Evolutionary conservation across 2,329 filamentous ascomycete genomes (phyloP).

Genomic region (Fonsecaea pedrosoi): DNA sequence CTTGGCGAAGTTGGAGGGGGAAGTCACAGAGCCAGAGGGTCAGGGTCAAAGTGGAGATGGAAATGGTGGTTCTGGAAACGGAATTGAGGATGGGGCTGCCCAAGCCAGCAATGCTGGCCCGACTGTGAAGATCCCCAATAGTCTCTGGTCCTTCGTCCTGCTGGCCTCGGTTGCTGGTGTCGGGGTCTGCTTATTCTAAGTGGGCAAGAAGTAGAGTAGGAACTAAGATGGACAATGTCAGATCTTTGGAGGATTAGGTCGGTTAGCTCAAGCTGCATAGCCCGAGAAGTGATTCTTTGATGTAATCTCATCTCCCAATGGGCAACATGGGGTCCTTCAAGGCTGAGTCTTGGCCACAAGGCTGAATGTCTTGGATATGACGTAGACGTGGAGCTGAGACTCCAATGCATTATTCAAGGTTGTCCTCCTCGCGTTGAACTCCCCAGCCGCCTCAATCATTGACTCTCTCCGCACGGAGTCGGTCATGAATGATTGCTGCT

Average conservation of each 20-base stretch:
- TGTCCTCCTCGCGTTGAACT: neutral
- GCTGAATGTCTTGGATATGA: neutral
- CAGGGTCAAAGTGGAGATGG: neutral
- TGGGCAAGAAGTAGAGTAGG: neutral
- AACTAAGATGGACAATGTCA: neutral
- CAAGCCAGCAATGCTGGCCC: constrained; percentile 5
- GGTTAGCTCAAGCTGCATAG: neutral
- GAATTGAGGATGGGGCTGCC: neutral
- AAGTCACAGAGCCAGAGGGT: constrained; percentile 10
- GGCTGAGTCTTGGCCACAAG: neutral
- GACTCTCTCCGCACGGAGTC: neutral
- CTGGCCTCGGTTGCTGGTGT: neutral
- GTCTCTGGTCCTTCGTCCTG: neutral
- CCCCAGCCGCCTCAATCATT: neutral
- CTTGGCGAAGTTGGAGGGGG: constrained; percentile 21
- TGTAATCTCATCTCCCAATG: too few relatives aligned
- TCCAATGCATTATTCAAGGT: neutral
- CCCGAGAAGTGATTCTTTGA: too few relatives aligned
- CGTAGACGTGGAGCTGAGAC: neutral
- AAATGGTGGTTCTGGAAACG: neutral
- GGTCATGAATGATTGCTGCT: neutral
- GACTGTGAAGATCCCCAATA: neutral
- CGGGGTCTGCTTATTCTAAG: neutral
- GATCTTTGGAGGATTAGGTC: neutral
- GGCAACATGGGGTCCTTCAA: neutral